These are phyloP conservation scores for Epichloe festucae DNA, from an alignment of 2,329 filamentous ascomycete species.

Conservation along the genomic window DNA sequence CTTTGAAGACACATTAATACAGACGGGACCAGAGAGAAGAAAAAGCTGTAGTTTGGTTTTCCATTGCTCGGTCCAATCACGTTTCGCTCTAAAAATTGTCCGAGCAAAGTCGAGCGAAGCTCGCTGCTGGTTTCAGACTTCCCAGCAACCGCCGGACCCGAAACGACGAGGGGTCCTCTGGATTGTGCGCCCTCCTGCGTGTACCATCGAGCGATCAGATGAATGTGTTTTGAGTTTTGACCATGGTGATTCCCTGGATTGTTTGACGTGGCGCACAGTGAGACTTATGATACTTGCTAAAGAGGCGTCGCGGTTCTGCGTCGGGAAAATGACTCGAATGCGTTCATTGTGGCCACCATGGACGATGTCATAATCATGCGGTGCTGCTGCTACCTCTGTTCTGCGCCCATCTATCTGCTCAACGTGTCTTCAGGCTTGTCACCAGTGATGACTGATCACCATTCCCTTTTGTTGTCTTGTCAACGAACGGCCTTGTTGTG, in stretches of 20 bases:
- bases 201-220: background rate
- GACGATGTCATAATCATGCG: background rate
- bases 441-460: background rate
- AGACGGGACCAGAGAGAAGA: too few relatives aligned
- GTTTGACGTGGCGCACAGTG: background rate
- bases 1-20: too few relatives aligned
- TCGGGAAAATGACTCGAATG: too few relatives aligned
- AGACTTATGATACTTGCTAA: background rate
- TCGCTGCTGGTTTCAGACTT: background rate
- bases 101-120: too few relatives aligned
- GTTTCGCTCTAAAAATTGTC: too few relatives aligned
- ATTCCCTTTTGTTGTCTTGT: background rate
- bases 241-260: background rate
- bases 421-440: too few relatives aligned
- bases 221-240: background rate
- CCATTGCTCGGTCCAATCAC: too few relatives aligned
- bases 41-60: too few relatives aligned
- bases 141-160: background rate
- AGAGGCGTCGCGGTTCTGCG: too few relatives aligned
- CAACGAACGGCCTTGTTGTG: background rate
- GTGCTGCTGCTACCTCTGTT: too few relatives aligned
- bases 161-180: background rate
- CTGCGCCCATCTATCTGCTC: too few relatives aligned
- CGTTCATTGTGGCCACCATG: too few relatives aligned
- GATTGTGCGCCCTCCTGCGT: background rate